Evolutionary conservation across 306 rosid genomes (phyloP).

Genomic region (Corylus heterophylla): DNA sequence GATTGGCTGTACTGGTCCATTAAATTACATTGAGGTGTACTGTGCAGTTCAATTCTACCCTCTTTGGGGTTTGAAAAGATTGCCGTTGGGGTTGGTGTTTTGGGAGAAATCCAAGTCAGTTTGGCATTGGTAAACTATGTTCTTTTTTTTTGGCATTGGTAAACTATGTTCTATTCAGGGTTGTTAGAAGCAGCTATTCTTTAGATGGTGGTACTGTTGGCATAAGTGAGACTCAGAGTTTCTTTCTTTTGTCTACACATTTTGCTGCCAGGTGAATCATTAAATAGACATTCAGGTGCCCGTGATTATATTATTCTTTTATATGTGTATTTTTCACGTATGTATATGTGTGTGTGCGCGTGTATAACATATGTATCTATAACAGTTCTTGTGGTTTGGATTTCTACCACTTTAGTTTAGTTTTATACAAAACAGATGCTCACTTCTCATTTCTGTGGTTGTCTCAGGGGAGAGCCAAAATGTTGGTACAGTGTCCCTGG

Average conservation of each 20-base stretch:
- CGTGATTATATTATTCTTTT: not conserved
- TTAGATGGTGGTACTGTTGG: not conserved
- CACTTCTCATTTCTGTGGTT: slow-evolving; percentile 38
- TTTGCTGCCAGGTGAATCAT: not conserved
- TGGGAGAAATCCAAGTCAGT: not conserved
- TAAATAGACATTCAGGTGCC: not conserved
- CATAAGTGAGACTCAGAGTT: not conserved
- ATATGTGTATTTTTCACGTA: not conserved
- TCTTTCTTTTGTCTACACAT: not conserved
- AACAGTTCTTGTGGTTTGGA: slow-evolving; percentile 14
- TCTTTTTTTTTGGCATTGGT: not conserved
- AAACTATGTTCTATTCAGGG: not conserved
- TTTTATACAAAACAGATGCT: slow-evolving; percentile 19
- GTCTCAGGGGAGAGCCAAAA: slow-evolving; percentile 96
- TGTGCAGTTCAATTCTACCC: not conserved
- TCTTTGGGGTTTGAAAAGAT: not conserved
- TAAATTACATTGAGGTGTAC: not conserved
- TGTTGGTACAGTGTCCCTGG: slow-evolving; percentile 99
- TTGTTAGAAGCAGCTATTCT: not conserved
- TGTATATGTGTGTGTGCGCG: accelerated
- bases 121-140: not conserved
- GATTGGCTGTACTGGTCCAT: not conserved
- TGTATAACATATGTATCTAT: not conserved
- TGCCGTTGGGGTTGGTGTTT: not conserved
- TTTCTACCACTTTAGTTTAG: slow-evolving; percentile 6